These are phyloP conservation scores for Nasturtium officinale DNA, from an alignment of 345 rosid species.

Conservation along the genomic window DNA sequence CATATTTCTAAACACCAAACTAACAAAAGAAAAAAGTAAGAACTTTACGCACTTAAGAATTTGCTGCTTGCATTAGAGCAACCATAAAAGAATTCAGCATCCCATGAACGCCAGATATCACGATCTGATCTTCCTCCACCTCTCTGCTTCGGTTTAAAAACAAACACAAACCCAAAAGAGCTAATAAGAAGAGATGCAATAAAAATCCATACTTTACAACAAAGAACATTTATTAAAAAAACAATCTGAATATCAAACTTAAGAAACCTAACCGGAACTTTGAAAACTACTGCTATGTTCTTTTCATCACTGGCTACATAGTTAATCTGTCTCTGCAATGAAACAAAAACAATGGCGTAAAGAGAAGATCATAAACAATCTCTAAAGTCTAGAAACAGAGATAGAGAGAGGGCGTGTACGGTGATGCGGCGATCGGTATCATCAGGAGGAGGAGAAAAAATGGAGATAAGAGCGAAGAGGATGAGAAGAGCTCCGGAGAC, in stretches of 20 bases:
- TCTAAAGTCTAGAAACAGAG: neutral
- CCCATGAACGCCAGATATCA: slow-evolving; percentile 73
- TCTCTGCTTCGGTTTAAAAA: slow-evolving; percentile 48
- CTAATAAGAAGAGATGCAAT: neutral
- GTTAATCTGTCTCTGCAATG: slow-evolving; percentile 37
- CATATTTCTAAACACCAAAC: neutral
- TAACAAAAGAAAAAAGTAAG: neutral
- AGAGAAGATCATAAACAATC: slow-evolving; percentile 13
- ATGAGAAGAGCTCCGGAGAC: slow-evolving; percentile 64
- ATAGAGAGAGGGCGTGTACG: slow-evolving; percentile 41
- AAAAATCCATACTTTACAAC: slow-evolving; percentile 25
- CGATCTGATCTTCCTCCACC: slow-evolving; percentile 70
- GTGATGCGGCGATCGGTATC: slow-evolving; percentile 51
- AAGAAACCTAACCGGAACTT: slow-evolving; percentile 72
- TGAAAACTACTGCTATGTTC: slow-evolving; percentile 48
- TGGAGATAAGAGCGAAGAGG: slow-evolving; percentile 66
- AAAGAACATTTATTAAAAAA: neutral
- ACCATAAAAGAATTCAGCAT: slow-evolving; percentile 60
- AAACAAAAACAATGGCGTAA: slow-evolving; percentile 19
- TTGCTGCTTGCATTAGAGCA: slow-evolving; percentile 75
- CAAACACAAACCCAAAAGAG: slow-evolving; percentile 19
- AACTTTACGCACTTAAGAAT: slow-evolving; percentile 55
- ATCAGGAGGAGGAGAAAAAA: slow-evolving; percentile 69
- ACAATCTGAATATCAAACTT: neutral
- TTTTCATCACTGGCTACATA: slow-evolving; percentile 37